Evolutionary conservation across 257 asterid genomes (phyloP), one percentile per base, ranked within the genome.

Genomic region (Coffea eugenioides): DNA sequence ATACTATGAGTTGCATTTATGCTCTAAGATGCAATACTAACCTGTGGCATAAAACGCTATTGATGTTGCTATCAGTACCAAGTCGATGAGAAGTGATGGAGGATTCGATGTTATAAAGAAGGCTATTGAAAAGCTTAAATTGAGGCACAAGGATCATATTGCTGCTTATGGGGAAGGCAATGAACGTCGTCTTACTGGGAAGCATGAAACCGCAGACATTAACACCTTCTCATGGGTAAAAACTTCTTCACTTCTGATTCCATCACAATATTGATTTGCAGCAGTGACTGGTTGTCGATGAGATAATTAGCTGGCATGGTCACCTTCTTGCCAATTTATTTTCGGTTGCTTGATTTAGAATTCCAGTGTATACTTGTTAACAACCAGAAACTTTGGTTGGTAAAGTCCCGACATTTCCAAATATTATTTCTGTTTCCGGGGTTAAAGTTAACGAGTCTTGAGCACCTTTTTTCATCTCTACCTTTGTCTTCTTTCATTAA

Each of bases 151-250:
- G 79, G 88, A 84, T 68, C 88, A 84, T 82, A 84, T 84, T 76
- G 59, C 81, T 27, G 86, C 86, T 27, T 85, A 85, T 62, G 86
- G 88, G 46, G 88, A 85, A 67, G 88, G 88, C 77, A 85, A 85
- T 69, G 88, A 85, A 66, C 77, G 88, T 2, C 84, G 88, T 52
- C 80, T 85, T 25, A 82, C 88, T 36, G 88, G 88, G 59, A 80
- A 64, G 81, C 88, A 85, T n/a, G 88, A 85, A 85, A 85, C 88
- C 18, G 86, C 82, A 51, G 71, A 77, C 72, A 85, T 85, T 68
- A 49, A 82, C 78, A 61, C 79, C 65, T 85, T 85, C 86, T 79
- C 80, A 76, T 82, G 84, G 88, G 88, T 85, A 76, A 80, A 39
- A 61, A 68, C 67, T 12, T n/a, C 62, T 6, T 10, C 10, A 2